Conservation (phyloP, 257 asterid genomes). For the Petrea volubilis region DNA sequence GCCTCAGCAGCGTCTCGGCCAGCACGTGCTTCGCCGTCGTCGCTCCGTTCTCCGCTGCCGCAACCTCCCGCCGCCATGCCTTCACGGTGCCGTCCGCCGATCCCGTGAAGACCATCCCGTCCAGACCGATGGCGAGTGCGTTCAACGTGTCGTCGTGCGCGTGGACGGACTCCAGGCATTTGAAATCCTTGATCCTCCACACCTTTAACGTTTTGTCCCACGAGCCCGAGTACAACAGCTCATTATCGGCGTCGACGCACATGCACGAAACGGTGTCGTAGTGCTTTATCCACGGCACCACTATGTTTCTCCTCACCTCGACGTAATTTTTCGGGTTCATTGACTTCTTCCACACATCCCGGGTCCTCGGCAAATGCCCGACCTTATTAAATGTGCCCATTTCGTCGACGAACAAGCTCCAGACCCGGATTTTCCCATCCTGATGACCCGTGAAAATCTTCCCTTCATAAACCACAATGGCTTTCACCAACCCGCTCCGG, state of each 20-base stretch:
- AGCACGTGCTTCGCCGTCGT: constrained; percentile 43
- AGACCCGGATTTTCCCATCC: constrained; percentile 66
- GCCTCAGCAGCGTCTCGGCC: constrained; percentile 46
- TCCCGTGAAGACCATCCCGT: constrained; percentile 61
- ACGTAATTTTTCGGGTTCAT: constrained; percentile 61
- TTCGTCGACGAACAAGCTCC: constrained; percentile 40
- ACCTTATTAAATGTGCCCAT: constrained; percentile 32
- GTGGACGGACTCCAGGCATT: constrained; percentile 58
- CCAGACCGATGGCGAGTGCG: constrained; percentile 50
- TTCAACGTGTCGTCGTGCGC: constrained; percentile 68
- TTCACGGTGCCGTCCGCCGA: constrained; percentile 79
- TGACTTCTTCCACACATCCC: constrained; percentile 43
- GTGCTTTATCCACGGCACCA: constrained; percentile 58
- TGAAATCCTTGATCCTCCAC: constrained; percentile 59
- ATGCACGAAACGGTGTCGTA: constrained; percentile 64
- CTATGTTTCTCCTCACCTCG: constrained; percentile 36
- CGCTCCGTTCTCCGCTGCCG: constrained; percentile 32
- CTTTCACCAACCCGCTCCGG: constrained; percentile 59
- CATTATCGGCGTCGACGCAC: constrained; percentile 41
- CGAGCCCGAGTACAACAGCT: constrained; percentile 58
- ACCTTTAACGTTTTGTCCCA: constrained; percentile 76
- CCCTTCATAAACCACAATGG: constrained; percentile 41
- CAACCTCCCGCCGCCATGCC: constrained; percentile 60
- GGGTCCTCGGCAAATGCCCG: constrained; percentile 57
- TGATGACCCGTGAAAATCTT: constrained; percentile 74